Conservation (phyloP, 345 rosid species). For the Erucastrum elatum region DNA sequence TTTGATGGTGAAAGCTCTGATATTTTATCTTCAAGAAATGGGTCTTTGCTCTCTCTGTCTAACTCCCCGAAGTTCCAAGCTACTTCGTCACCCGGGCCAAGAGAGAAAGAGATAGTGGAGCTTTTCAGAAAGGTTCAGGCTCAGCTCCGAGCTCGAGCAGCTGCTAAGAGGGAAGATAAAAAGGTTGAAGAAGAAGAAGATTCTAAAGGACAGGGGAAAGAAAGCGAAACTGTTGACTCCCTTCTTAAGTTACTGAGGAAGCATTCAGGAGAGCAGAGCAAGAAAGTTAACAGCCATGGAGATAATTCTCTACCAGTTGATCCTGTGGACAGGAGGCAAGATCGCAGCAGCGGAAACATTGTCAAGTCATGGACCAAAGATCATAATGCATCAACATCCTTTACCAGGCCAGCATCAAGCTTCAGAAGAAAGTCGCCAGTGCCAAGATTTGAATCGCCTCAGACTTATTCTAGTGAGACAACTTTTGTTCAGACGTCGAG, state of each 20-base stretch:
- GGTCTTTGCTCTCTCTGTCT: conserved; percentile 60
- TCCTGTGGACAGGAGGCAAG: conserved; percentile 35
- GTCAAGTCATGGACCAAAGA: conserved; percentile 34
- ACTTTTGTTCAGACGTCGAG: conserved; percentile 39
- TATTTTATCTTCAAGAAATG: conserved; percentile 56
- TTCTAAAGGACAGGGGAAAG: conserved; percentile 56
- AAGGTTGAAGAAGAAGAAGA: conserved; percentile 53
- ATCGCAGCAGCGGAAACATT: conserved; percentile 38
- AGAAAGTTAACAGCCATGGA: conserved; percentile 45
- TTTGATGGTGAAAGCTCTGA: conserved; percentile 63
- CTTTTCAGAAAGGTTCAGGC: conserved; percentile 87
- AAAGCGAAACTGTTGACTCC: conserved; percentile 74
- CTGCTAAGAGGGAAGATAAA: conserved; percentile 60
- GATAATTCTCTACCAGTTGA: conserved; percentile 25
- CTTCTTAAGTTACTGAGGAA: conserved; percentile 79
- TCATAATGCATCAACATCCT: conserved; percentile 47
- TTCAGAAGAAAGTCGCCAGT: conserved; percentile 77
- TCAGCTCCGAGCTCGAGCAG: conserved; percentile 86
- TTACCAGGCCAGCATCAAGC: conserved; percentile 71
- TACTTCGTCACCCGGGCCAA: conserved; percentile 70
- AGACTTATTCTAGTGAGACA: conserved; percentile 49
- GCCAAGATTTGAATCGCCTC: conserved; percentile 53
- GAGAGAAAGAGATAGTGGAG: conserved; percentile 87
- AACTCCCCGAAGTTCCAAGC: conserved; percentile 67
- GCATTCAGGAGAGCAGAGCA: conserved; percentile 70